A percentile compares a stretch with the other conserved stretches of the same genome.
These are phyloP conservation scores for Alternaria conjuncta DNA, from an alignment of 2,329 filamentous ascomycete species.

Conservation along the genomic window DNA sequence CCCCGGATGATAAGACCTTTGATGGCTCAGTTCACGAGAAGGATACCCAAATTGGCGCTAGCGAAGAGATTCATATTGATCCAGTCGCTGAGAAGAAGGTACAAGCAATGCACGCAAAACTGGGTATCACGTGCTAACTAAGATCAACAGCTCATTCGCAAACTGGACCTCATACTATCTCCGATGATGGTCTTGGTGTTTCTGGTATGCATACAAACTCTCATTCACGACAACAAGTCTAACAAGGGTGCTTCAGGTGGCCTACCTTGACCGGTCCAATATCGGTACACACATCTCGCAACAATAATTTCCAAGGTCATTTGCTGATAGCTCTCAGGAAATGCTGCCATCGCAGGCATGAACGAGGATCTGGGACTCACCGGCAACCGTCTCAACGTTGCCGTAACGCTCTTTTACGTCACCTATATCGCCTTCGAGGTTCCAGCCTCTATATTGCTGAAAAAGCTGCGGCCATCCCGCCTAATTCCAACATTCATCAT, in stretches of 20 bases:
- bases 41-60: slow-evolving; percentile 9
- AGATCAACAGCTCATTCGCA: slow-evolving; percentile 51
- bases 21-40: slow-evolving; percentile 16
- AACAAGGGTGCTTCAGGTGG: background rate
- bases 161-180: slow-evolving; percentile 55
- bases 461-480: slow-evolving; percentile 41
- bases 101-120: background rate
- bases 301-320: background rate
- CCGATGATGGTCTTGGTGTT: slow-evolving; percentile 63
- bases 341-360: slow-evolving; percentile 45
- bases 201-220: slow-evolving; percentile 38
- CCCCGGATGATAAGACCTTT: slow-evolving; percentile 9
- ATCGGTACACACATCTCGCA: slow-evolving; percentile 48
- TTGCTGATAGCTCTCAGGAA: slow-evolving; percentile 38
- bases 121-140: background rate
- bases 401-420: slow-evolving; percentile 60
- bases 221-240: background rate
- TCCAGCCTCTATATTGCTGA: slow-evolving; percentile 55
- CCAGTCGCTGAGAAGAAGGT: slow-evolving; percentile 49
- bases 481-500: slow-evolving; percentile 25
- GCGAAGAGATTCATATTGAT: slow-evolving; percentile 44
- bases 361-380: slow-evolving; percentile 23
- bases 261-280: slow-evolving; percentile 55
- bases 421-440: slow-evolving; percentile 59
- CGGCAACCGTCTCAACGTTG: slow-evolving; percentile 53